Conservation (phyloP, 805 yeast species). For the Nakazawaea wyomingensis region DNA sequence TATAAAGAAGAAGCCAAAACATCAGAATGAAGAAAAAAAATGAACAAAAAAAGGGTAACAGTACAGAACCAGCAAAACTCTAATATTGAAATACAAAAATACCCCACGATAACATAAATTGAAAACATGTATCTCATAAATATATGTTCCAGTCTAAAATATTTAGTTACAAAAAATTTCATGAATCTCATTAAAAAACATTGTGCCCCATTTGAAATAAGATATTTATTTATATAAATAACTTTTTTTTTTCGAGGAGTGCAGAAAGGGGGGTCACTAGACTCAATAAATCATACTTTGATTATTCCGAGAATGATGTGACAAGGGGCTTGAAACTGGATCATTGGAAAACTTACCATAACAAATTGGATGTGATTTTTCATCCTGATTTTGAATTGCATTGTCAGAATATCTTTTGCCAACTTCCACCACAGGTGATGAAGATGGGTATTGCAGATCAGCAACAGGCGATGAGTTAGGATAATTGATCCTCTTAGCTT, state of each 20-base stretch:
- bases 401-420: constrained; percentile 15
- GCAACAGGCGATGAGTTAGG: constrained; percentile 13
- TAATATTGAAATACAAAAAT: no score
- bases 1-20: no score
- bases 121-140: no score
- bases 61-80: no score
- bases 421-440: constrained; percentile 1
- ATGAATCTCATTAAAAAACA: no score
- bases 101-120: no score
- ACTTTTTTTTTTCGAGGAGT: no score
- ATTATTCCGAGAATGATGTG: constrained; percentile 7
- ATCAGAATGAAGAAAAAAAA: no score
- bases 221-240: no score
- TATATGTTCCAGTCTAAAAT: no score
- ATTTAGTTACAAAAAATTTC: no score
- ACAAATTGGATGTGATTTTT: constrained; percentile 10
- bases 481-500: constrained; percentile 2
- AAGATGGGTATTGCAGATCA: constrained; percentile 1
- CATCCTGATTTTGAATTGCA: constrained; percentile 1
- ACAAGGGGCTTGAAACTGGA: constrained; percentile 10
- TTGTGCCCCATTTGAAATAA: neutral
- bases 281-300: constrained; percentile 6
- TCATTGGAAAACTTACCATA: constrained; percentile 1
- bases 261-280: neutral
- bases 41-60: no score